A percentile compares a stretch with the other conserved stretches of the same genome.
Evolutionary conservation across 768 basidiomycete species (phyloP).

Genomic region (Phanerodontia chrysosporium): DNA sequence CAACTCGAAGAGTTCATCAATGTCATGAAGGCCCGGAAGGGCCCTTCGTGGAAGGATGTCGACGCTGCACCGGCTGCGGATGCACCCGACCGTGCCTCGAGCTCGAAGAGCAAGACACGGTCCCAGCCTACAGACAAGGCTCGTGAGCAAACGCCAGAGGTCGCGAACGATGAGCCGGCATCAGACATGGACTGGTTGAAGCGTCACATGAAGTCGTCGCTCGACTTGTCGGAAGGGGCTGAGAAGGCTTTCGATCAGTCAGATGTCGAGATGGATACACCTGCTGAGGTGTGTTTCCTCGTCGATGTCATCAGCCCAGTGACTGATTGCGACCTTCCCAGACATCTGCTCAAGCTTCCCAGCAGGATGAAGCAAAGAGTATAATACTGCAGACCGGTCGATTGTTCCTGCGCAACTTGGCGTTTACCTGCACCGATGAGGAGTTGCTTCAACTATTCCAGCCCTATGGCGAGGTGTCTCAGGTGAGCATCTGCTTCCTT

Average conservation of each 20-base stretch:
- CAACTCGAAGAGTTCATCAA: conserved; percentile 66
- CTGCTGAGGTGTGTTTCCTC: conserved; percentile 6
- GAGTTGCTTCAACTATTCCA: conserved; percentile 66
- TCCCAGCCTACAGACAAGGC: background rate
- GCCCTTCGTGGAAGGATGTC: conserved; percentile 65
- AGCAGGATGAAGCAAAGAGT: conserved; percentile 22
- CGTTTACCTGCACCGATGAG: conserved; percentile 73
- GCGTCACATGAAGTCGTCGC: conserved; percentile 50
- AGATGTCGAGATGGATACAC: conserved; percentile 40
- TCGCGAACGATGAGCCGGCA: conserved; percentile 29
- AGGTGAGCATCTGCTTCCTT: conserved; percentile 48
- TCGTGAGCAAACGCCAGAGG: background rate
- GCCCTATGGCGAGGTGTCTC: conserved; percentile 66
- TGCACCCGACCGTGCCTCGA: background rate
- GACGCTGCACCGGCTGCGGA: background rate
- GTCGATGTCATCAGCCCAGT: background rate
- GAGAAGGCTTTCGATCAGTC: conserved; percentile 60
- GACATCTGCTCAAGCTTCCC: background rate
- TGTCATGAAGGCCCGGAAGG: conserved; percentile 66
- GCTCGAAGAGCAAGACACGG: conserved; percentile 1
- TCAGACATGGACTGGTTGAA: conserved; percentile 79
- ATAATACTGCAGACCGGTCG: conserved; percentile 73
- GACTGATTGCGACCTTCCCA: background rate
- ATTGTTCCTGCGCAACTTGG: conserved; percentile 92
- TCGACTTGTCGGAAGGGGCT: conserved; percentile 28